Evolutionary conservation across 768 basidiomycete genomes (phyloP).

Genomic region (Kwoniella heveanensis): DNA sequence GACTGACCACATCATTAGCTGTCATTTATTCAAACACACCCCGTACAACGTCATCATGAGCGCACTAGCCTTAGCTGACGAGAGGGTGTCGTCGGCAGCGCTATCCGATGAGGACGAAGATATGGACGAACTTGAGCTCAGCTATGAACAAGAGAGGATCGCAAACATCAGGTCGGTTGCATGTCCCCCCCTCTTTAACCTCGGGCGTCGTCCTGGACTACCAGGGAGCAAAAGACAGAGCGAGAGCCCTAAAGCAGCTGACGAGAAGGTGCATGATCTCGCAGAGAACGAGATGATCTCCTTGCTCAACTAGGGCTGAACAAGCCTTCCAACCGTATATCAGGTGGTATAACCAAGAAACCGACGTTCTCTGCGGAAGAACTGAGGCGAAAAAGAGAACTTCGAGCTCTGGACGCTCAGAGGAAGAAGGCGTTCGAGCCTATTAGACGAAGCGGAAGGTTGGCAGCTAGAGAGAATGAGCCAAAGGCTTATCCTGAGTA

Average conservation of each 20-base stretch:
- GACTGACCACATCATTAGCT: no score
- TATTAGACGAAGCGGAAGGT: slow-evolving; percentile 26
- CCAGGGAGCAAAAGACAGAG: no score
- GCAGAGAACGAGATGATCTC: slow-evolving; percentile 21
- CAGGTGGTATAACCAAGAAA: slow-evolving; percentile 8
- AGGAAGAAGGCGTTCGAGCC: slow-evolving; percentile 17
- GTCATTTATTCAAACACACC: no score
- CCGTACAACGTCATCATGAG: slow-evolving; percentile 1
- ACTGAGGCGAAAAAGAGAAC: slow-evolving; percentile 7
- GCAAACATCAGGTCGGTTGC: slow-evolving; percentile 45
- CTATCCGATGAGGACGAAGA: slow-evolving; percentile 10
- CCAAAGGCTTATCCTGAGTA: slow-evolving; percentile 5
- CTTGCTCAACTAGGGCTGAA: slow-evolving; percentile 19
- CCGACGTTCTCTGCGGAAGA: slow-evolving; percentile 8
- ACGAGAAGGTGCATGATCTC: neutral
- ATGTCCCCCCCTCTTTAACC: no score
- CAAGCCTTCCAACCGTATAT: slow-evolving; percentile 3
- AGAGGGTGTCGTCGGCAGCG: neutral
- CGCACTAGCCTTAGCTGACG: slow-evolving; percentile 2
- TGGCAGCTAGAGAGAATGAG: slow-evolving; percentile 22
- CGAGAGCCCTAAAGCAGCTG: no score
- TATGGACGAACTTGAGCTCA: slow-evolving; percentile 25
- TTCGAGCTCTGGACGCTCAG: slow-evolving; percentile 12
- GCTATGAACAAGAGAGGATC: slow-evolving; percentile 44
- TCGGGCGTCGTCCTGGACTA: no score